Evolutionary conservation across 2,329 filamentous ascomycete genomes (phyloP).

Genomic region (Aspergillus fumigatiaffinis): DNA sequence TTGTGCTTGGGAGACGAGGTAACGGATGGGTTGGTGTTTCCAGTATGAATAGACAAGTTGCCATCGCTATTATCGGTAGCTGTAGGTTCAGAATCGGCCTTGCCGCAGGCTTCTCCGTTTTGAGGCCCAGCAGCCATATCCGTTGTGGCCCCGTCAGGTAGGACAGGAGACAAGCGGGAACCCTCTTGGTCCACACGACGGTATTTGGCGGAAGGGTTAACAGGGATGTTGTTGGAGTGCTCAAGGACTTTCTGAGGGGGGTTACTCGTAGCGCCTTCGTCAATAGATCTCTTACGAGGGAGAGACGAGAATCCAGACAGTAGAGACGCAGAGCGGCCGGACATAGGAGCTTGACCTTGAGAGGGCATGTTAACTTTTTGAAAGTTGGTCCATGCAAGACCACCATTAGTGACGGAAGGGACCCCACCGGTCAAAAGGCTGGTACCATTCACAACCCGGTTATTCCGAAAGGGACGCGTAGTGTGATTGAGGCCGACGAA

Average conservation of each 20-base stretch:
- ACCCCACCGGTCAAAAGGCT: background rate
- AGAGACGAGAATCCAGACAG: constrained; percentile 1
- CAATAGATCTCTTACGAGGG: constrained; percentile 12
- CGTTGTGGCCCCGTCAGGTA: background rate
- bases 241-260: background rate
- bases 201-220: constrained; percentile 6
- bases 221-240: background rate
- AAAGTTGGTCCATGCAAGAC: constrained; percentile 9
- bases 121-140: background rate
- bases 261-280: background rate
- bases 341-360: constrained; percentile 4
- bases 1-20: background rate
- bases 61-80: background rate
- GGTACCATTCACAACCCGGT: background rate
- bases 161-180: background rate
- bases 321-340: constrained; percentile 9
- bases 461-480: background rate
- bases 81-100: background rate
- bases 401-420: constrained; percentile 2
- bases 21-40: background rate
- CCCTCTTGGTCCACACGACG: constrained; percentile 7
- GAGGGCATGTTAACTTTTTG: constrained; percentile 6
- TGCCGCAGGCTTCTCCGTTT: background rate
- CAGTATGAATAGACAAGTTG: background rate
- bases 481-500: background rate